Evolutionary conservation across 2,329 filamentous ascomycete genomes (phyloP), one percentile per base, ranked within the genome.

Genomic region (Botrytis elliptica): DNA sequence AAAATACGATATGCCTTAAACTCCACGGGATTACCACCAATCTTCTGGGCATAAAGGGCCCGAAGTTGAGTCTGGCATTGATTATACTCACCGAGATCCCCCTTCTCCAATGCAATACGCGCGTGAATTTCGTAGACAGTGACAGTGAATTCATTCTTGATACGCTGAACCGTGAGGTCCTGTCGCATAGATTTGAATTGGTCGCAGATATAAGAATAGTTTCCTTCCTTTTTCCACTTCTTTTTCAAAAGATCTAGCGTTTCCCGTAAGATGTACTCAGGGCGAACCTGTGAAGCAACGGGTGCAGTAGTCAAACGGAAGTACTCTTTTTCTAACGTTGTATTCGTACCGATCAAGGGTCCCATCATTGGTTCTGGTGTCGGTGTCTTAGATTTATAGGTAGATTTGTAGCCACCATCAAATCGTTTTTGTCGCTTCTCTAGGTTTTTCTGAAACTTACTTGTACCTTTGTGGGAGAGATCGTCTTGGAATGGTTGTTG

Each of bases 81-180:
- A 87, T 99, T 99, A 96, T 99, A 99, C 96, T 99, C 96, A 99
- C 96, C 95, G 86, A 98, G 90, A 87, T 99, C 96, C 85, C 93
- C 94, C 88, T 97, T 98, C 85, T 99, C 95, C 84, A 99, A 87
- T 78, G 96, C 96, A 84, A 99, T 98, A 75, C 96, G 92, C 77
- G 95, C 96, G 85, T 99, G 96, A 75, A 95, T 97, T 85, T 99
- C 96, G 84, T 99, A 99, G 66, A 98, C 96, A 76, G 89, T 92
- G 77, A 98, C 95, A 40, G 96, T 98, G 82, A 99, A 98, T 71
- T 97, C 93, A 83, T 94, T 97, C 85, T 94, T 95, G 85, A 99
- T 94, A 81, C 93, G 95, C 84, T 99, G 96, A 72, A 99, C 96
- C 57, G 96, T 99, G 82, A 99, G 88, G 85, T 99, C 96, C 87